These are phyloP conservation scores for Eleusine indica DNA, from an alignment of 176 grass and related monocot genomes.

Conservation along the genomic window DNA sequence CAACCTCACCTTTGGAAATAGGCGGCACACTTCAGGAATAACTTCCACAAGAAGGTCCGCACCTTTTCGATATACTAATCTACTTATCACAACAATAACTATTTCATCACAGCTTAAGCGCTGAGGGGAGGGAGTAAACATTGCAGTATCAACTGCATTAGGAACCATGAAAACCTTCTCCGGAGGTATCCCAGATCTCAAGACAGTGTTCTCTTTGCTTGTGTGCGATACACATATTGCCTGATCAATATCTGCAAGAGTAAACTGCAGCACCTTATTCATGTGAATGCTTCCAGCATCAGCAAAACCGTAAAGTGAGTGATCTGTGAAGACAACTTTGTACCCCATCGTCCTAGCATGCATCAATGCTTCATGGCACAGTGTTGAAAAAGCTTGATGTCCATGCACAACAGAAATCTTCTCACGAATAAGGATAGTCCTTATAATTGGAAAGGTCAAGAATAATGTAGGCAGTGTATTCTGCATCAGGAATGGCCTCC, in stretches of 20 bases:
- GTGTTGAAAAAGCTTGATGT: constrained; percentile 94
- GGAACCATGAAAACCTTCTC: constrained; percentile 89
- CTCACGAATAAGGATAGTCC: constrained; percentile 83
- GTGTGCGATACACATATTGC: constrained; percentile 97
- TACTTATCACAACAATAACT: constrained; percentile 90
- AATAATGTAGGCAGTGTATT: constrained; percentile 91
- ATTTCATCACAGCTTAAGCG: constrained; percentile 78
- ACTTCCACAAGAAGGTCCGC: constrained; percentile 96
- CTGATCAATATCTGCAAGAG: constrained; percentile 89
- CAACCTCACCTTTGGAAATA: constrained; percentile 83
- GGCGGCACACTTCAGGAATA: constrained; percentile 89
- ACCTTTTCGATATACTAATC: constrained; percentile 93
- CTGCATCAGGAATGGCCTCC: constrained; percentile 92
- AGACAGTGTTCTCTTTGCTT: constrained; percentile 95
- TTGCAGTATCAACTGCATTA: constrained; percentile 96
- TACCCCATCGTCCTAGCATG: constrained; percentile 96
- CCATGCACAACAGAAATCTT: constrained; percentile 94
- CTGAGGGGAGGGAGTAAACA: constrained; percentile 78
- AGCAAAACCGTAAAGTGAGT: constrained; percentile 95
- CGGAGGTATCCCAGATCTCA: constrained; percentile 86
- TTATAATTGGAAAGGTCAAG: constrained; percentile 77
- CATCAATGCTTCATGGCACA: constrained; percentile 91
- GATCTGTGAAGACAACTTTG: constrained; percentile 93
- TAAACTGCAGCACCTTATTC: constrained; percentile 99
- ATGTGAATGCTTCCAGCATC: constrained; percentile 97